These are phyloP conservation scores for Monosporozyma servazzii DNA, from an alignment of 805 yeast genomes.

Conservation along the genomic window DNA sequence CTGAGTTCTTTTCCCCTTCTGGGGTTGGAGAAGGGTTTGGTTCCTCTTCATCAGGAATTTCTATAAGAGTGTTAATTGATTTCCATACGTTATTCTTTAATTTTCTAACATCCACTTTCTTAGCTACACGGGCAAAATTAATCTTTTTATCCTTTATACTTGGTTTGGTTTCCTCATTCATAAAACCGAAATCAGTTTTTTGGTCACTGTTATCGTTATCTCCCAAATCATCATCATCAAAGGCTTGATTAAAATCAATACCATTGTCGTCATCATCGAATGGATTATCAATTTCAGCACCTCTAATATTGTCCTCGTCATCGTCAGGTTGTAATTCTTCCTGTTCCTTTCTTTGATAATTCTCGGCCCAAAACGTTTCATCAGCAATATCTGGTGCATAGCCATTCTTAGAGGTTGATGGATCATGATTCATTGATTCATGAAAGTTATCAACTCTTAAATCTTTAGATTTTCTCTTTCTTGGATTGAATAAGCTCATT, in stretches of 20 bases:
- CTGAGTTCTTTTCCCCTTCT: constrained; percentile 15
- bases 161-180: constrained; percentile 3
- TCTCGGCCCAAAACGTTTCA: constrained; percentile 65
- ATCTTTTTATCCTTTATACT: constrained; percentile 29
- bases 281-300: constrained; percentile 28
- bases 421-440: background rate
- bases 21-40: constrained; percentile 14
- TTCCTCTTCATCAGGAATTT: constrained; percentile 11
- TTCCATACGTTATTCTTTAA: constrained; percentile 74
- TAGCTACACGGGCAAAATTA: constrained; percentile 62
- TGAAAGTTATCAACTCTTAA: background rate
- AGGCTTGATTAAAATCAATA: constrained; percentile 30
- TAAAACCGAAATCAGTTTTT: background rate
- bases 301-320: constrained; percentile 18
- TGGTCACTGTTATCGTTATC: constrained; percentile 20
- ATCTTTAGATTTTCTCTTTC: constrained; percentile 5
- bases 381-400: constrained; percentile 39
- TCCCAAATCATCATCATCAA: constrained; percentile 23
- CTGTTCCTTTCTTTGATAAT: constrained; percentile 38
- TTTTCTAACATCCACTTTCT: constrained; percentile 64
- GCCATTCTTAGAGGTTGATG: constrained; percentile 6
- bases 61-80: constrained; percentile 29
- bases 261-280: constrained; percentile 30
- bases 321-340: constrained; percentile 20
- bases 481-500: constrained; percentile 29